phyloP scores from a whole-genome alignment of 2,329 filamentous ascomycete species.

The Drechslerella coelobrocha region DNA sequence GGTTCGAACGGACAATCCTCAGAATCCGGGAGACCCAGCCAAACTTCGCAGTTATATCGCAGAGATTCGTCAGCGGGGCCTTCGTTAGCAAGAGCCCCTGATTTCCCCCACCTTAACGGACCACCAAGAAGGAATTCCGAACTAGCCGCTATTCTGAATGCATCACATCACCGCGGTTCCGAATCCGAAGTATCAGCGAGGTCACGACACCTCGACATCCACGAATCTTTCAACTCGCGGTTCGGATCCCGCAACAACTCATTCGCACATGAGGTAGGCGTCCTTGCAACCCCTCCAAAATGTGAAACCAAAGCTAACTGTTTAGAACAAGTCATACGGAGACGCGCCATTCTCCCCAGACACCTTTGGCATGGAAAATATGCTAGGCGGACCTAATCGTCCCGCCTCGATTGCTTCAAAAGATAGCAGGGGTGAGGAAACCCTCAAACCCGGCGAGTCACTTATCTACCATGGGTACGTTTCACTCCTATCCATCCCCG shows the following conservation, averaged over 20 bases:
- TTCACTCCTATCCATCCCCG: background rate
- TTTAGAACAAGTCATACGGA: conserved; percentile 14
- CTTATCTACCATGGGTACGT: conserved; percentile 34
- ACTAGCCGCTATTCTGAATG: conserved; percentile 16
- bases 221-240: conserved; percentile 21
- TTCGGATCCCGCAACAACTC: conserved; percentile 32
- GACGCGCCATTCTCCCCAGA: conserved; percentile 43
- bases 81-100: conserved; percentile 5
- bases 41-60: conserved; percentile 10
- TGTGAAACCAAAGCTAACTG: conserved; percentile 1
- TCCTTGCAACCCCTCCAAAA: background rate
- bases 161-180: conserved; percentile 21
- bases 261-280: conserved; percentile 21
- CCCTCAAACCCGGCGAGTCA: conserved; percentile 38
- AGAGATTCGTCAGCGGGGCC: conserved; percentile 41
- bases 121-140: conserved; percentile 32
- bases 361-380: conserved; percentile 24
- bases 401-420: conserved; percentile 37
- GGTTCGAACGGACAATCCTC: conserved; percentile 34
- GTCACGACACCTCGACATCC: conserved; percentile 11
- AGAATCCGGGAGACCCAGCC: conserved; percentile 23
- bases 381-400: conserved; percentile 18
- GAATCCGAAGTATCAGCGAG: conserved; percentile 7
- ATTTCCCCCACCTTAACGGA: background rate
- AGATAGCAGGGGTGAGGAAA: conserved; percentile 49